Conservation (phyloP, 2,329 filamentous ascomycete species). For the Aureobasidium sp. region DNA sequence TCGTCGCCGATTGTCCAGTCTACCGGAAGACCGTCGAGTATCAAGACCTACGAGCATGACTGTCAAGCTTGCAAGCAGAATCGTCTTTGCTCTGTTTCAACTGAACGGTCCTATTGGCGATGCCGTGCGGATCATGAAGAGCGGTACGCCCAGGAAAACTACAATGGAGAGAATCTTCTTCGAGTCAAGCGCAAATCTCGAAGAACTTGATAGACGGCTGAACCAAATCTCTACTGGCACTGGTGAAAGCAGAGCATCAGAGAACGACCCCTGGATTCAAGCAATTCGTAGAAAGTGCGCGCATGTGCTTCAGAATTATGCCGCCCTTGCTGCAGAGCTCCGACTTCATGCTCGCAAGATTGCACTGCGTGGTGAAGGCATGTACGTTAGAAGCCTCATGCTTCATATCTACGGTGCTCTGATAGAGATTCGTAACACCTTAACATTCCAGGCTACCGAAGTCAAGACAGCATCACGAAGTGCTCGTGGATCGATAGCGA, state of each 20-base stretch:
- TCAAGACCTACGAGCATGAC: constrained; percentile 18
- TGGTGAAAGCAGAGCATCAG: constrained; percentile 37
- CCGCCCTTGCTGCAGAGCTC: constrained; percentile 43
- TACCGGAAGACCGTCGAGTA: constrained; percentile 19
- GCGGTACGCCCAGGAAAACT: constrained; percentile 14
- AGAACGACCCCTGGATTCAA: constrained; percentile 15
- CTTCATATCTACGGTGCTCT: constrained; percentile 53
- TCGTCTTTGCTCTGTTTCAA: constrained; percentile 18
- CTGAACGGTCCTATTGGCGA: constrained; percentile 18
- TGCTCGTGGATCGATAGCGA: constrained; percentile 26
- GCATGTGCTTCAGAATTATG: constrained; percentile 46
- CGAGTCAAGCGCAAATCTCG: constrained; percentile 49
- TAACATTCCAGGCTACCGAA: constrained; percentile 43
- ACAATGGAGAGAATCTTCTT: constrained; percentile 27
- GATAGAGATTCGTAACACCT: constrained; percentile 54
- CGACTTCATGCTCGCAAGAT: constrained; percentile 44
- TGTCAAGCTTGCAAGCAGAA: constrained; percentile 16
- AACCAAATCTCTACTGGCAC: constrained; percentile 43
- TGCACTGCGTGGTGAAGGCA: constrained; percentile 48
- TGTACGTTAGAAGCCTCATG: constrained; percentile 53
- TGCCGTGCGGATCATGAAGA: constrained; percentile 18
- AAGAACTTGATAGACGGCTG: constrained; percentile 50
- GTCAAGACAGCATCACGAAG: constrained; percentile 24
- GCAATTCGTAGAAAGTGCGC: constrained; percentile 35
- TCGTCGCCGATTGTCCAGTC: constrained; percentile 18